Evolutionary conservation across 805 yeast genomes (phyloP).

Genomic region (Hanseniaspora mollemarum): DNA sequence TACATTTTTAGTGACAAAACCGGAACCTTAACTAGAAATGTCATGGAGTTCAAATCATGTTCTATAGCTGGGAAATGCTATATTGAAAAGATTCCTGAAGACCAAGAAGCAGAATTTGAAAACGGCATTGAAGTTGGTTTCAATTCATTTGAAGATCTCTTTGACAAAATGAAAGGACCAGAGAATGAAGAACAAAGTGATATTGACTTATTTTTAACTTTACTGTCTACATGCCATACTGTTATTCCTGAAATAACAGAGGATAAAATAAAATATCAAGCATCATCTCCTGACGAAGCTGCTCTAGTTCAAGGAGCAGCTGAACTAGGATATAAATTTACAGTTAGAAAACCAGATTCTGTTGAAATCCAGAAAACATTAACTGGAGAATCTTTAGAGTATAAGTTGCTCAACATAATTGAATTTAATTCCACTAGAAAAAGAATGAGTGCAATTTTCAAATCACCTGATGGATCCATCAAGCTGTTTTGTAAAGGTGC

Average conservation of each 20-base stretch:
- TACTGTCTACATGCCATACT: conserved; percentile 89
- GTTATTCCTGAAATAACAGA: conserved; percentile 81
- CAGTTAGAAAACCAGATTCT: conserved; percentile 72
- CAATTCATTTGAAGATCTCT: conserved; percentile 56
- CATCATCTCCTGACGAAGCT: conserved; percentile 98
- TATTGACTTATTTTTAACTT: conserved; percentile 67
- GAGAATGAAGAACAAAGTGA: conserved; percentile 37
- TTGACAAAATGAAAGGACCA: conserved; percentile 35
- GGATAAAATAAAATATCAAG: conserved; percentile 79
- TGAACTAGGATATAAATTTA: conserved; percentile 68
- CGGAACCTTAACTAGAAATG: conserved; percentile 88
- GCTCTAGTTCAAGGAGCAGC: conserved; percentile 97
- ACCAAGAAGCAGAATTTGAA: conserved; percentile 53
- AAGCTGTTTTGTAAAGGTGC: conserved; percentile 93
- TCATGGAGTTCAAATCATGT: conserved; percentile 92
- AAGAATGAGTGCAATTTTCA: conserved; percentile 89
- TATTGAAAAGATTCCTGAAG: conserved; percentile 83
- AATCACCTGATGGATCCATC: conserved; percentile 88
- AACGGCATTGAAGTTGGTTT: conserved; percentile 79
- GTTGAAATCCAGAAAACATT: conserved; percentile 51
- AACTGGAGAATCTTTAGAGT: conserved; percentile 43
- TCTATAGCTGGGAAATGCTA: conserved; percentile 88
- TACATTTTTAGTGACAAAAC: conserved; percentile 95
- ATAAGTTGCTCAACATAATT: conserved; percentile 77
- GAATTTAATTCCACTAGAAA: conserved; percentile 96